phyloP scores from a whole-genome alignment of 2,329 filamentous ascomycete species.

The Pseudogymnoascus sp. region DNA sequence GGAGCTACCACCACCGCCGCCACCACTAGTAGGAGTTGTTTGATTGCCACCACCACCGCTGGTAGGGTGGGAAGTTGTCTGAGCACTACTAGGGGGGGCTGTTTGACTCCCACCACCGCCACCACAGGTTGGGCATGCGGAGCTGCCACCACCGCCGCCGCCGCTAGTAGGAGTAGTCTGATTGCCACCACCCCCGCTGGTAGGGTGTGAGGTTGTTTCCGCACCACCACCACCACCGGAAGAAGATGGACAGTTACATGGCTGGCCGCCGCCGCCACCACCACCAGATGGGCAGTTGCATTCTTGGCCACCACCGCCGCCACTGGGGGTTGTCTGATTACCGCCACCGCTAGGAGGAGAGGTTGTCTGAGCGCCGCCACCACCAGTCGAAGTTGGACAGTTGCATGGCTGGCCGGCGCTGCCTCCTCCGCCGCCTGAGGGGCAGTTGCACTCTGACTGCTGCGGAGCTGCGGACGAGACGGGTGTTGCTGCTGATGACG shows the following conservation, averaged over 20 bases:
- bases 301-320: neutral
- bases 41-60: neutral
- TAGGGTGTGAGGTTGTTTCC: neutral
- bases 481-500: neutral
- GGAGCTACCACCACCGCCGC: neutral
- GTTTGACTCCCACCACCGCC: neutral
- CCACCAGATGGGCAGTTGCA: neutral
- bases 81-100: neutral
- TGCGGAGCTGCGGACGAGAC: neutral
- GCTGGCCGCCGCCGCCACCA: neutral
- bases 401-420: neutral
- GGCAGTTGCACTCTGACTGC: neutral
- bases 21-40: neutral
- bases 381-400: neutral
- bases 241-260: neutral
- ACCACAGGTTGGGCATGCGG: neutral
- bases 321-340: neutral
- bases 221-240: neutral
- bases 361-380: neutral
- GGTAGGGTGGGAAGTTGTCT: neutral
- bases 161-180: neutral
- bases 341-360: neutral
- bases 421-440: neutral
- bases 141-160: neutral
- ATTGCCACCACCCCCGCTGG: neutral